These are phyloP conservation scores for Botrytis pseudocinerea DNA, from an alignment of 2,329 filamentous ascomycete species.

Conservation along the genomic window DNA sequence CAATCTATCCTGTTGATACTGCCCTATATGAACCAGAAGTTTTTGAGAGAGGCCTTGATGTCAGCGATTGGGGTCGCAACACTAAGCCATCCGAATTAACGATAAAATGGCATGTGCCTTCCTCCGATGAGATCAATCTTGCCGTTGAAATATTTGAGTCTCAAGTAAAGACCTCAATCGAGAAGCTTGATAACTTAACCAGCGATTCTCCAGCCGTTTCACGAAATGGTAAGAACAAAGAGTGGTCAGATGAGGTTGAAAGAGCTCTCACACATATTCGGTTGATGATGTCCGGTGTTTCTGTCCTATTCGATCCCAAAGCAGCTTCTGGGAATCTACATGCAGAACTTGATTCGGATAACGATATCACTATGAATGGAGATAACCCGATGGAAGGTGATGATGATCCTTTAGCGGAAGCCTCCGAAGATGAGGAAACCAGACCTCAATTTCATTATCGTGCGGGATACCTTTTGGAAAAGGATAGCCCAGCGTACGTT, in stretches of 20 bases:
- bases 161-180: slow-evolving; percentile 74
- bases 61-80: slow-evolving; percentile 82
- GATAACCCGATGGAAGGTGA: slow-evolving; percentile 54
- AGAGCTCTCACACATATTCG: slow-evolving; percentile 84
- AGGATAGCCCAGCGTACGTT: slow-evolving; percentile 64
- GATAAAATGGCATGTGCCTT: slow-evolving; percentile 89
- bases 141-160: slow-evolving; percentile 86
- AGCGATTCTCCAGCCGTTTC: slow-evolving; percentile 79
- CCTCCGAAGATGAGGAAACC: slow-evolving; percentile 76
- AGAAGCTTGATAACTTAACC: slow-evolving; percentile 76
- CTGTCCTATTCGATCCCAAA: slow-evolving; percentile 82
- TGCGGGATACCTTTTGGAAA: slow-evolving; percentile 77
- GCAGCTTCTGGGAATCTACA: slow-evolving; percentile 59
- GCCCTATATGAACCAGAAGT: slow-evolving; percentile 81
- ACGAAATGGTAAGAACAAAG: slow-evolving; percentile 92
- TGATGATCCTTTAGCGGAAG: slow-evolving; percentile 59
- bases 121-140: slow-evolving; percentile 77
- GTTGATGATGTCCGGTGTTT: slow-evolving; percentile 86
- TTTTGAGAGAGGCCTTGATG: slow-evolving; percentile 68
- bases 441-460: slow-evolving; percentile 86
- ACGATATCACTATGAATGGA: slow-evolving; percentile 49
- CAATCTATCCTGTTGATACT: slow-evolving; percentile 90
- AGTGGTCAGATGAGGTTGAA: slow-evolving; percentile 97
- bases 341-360: slow-evolving; percentile 48
- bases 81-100: slow-evolving; percentile 73